Evolutionary conservation across 129 eudicot genomes (phyloP), one percentile per base, ranked within the genome.

Genomic region (Centella asiatica): DNA sequence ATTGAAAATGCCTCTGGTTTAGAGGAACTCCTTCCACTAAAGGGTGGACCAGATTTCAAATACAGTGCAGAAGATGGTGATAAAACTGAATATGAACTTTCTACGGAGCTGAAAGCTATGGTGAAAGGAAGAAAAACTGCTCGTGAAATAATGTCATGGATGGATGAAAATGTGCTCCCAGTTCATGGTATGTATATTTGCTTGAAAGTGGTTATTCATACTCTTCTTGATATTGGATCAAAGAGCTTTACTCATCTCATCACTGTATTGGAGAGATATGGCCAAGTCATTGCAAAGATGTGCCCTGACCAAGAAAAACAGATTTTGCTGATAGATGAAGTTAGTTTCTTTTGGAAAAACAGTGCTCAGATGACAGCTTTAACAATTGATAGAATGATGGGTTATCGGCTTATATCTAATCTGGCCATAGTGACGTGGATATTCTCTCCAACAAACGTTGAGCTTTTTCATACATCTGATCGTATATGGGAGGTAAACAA

Each of bases 211-310:
- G 77, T 85, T 66, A 75, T 78, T 68, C 96, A 85, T 66, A 87
- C 96, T 66, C 95, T 93, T 62, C 78, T 93, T 31, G 88, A 88
- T 46, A 82, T 93, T 67, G 99, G 99, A 67, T 93, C 99, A 34
- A 93, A 93, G 72, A 87, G 96, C 54, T 93, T 93, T 62, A 93
- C 99, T 26, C 99, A 93, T 85, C 72, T 93, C 71, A 85, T 93
- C 42, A 93, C 99, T 1, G 96, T 93, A 32, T 71, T 93, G 74
- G 99, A 93, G 76, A 80, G 96, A 72, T 93, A 93, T 68, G 90
- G 99, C 26, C 92, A 82, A 68, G 89, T 93, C 64, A 66, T 93
- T 74, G 84, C 85, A 44, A 88, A 65, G 73, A 57, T 93, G 10
- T 93, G 96, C 57, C 77, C 95, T 14, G 86, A 82, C 77, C 81